Evolutionary conservation across 2,329 filamentous ascomycete species (phyloP).

Genomic region (Cucurbitaria berberidis): DNA sequence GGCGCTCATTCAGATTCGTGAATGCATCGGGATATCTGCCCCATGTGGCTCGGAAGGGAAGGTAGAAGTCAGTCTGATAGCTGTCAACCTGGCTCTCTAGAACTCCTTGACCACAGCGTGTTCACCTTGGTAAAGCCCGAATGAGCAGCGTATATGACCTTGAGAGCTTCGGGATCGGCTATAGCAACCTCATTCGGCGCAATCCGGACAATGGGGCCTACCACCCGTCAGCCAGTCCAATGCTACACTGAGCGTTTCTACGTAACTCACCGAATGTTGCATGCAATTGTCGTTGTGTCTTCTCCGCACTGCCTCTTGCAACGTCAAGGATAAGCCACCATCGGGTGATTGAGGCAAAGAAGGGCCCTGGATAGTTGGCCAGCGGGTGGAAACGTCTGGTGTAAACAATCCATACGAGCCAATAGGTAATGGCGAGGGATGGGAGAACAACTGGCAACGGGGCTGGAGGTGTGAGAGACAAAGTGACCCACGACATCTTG

Average conservation of each 20-base stretch:
- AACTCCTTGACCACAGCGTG: background rate
- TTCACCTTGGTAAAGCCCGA: conserved; percentile 2
- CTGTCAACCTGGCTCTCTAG: background rate
- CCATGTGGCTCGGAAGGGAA: conserved; percentile 2
- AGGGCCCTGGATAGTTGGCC: conserved; percentile 5
- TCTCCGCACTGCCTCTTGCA: background rate
- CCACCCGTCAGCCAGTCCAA: background rate
- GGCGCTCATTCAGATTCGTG: conserved; percentile 5
- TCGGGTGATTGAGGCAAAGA: conserved; percentile 5
- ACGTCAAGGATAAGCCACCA: conserved; percentile 5
- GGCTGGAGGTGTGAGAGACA: background rate
- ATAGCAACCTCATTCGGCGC: conserved; percentile 11
- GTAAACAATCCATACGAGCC: background rate
- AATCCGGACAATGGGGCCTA: conserved; percentile 8
- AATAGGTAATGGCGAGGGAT: background rate
- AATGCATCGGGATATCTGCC: conserved; percentile 8
- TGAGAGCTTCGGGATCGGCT: conserved; percentile 8
- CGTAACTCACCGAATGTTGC: background rate
- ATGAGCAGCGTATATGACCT: conserved; percentile 1
- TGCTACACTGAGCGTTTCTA: too few relatives aligned
- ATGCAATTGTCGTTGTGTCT: conserved; percentile 1
- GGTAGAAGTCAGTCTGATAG: conserved; percentile 8
- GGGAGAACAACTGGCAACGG: background rate
- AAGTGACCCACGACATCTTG: background rate
- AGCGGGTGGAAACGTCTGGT: background rate